Evolutionary conservation across 768 basidiomycete species (phyloP), one percentile per base, ranked within the genome.

Genomic region (Boletus tylopilopsis): DNA sequence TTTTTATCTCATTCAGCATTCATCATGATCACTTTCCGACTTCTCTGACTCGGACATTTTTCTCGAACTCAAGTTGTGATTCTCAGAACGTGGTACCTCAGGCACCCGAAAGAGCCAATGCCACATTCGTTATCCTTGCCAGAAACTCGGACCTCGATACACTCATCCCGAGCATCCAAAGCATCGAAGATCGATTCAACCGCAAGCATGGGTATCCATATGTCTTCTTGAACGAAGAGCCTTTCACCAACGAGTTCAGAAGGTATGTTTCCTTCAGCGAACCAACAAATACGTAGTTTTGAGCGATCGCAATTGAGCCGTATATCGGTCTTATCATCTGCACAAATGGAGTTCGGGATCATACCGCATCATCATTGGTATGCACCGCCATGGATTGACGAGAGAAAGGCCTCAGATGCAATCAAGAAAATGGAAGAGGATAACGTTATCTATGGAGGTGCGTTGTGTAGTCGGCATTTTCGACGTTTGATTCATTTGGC

Each of bases 371-470:
- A 81, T 15, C 75, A 86, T 45, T 90, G 88, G 88, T 67, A 71
- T 54, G 81, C 87, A 53, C 88, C 88, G 0, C 70, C 75, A 19
- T 87, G 78, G 80, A 82, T 90, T 32, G 85, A 90, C 58, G 85
- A 88, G 59, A 71, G 76, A 13, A 73, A 72, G 49, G 88, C 87
- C 1, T 66, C 66, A 4, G 71, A 71, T 5, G 73, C 72, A 3
- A 68, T 82, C 41, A 69, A 76, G 32, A 71, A 78, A 56, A 80
- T 90, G 81, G 75, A 59, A 3, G 56, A 55, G n/a, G 65, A 72
- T 32, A 64, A 71, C 9, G 59, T 81, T 29, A 75, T 78, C 13
- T 79, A 80, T 56, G 79, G 74, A 54, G 77, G 78, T 74, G 42
- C 42, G 67, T 71, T 33, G 21, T 52, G 18, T 16, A n/a, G 3